Conservation (phyloP, 2,329 filamentous ascomycete species). For the Colletotrichum sidae region DNA sequence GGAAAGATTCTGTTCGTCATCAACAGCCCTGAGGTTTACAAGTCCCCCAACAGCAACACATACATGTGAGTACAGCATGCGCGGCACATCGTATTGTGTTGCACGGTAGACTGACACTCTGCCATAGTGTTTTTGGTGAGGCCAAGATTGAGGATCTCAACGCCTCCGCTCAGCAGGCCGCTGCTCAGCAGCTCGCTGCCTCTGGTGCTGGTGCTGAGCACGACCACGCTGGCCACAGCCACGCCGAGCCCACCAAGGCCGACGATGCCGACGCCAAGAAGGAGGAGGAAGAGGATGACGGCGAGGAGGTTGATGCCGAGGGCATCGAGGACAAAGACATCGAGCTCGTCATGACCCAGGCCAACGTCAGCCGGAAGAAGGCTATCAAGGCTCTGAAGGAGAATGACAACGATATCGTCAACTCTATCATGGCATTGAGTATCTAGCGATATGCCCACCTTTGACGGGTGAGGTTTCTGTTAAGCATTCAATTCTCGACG, state of each 20-base stretch:
- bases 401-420: slow-evolving; percentile 99
- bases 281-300: slow-evolving; percentile 89
- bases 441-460: slow-evolving; percentile 64
- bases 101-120: slow-evolving; percentile 1
- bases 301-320: slow-evolving; percentile 93
- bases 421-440: slow-evolving; percentile 99
- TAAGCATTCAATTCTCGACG: slow-evolving; percentile 28
- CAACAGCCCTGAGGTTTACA: slow-evolving; percentile 99
- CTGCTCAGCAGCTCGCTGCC: slow-evolving; percentile 92
- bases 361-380: slow-evolving; percentile 96
- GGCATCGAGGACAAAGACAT: slow-evolving; percentile 99
- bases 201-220: slow-evolving; percentile 71
- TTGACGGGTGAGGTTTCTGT: slow-evolving; percentile 18
- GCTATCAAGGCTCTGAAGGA: slow-evolving; percentile 98
- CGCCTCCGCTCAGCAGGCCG: slow-evolving; percentile 95
- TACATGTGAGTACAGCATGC: slow-evolving; percentile 82
- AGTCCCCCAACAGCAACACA: slow-evolving; percentile 98
- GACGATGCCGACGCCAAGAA: slow-evolving; percentile 76
- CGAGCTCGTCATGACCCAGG: slow-evolving; percentile 98
- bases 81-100: not conserved
- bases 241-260: slow-evolving; percentile 75
- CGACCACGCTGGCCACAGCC: slow-evolving; percentile 78
- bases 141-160: slow-evolving; percentile 99
- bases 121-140: slow-evolving; percentile 92
- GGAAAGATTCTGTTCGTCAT: slow-evolving; percentile 97